phyloP scores from a whole-genome alignment of 2,329 filamentous ascomycete genomes.

The Aureobasidium sp. region DNA sequence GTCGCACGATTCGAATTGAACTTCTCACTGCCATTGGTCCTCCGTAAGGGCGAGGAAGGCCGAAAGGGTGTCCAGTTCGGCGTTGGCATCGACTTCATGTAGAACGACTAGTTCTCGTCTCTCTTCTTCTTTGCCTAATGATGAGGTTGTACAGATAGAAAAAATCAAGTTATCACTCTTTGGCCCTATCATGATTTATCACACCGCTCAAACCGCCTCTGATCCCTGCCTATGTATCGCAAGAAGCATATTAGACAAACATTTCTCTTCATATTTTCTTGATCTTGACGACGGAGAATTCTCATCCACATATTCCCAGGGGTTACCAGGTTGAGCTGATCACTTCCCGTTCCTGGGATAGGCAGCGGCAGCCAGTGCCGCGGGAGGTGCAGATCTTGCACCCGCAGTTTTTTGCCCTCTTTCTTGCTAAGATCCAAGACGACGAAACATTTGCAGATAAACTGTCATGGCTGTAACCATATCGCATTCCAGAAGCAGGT shows the following conservation, averaged over 20 bases:
- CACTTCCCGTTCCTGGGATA: slow-evolving; percentile 1
- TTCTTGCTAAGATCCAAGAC: background rate
- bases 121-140: background rate
- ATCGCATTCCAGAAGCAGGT: background rate
- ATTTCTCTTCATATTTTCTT: background rate
- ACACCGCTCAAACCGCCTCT: background rate
- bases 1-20: slow-evolving; percentile 93
- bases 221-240: background rate
- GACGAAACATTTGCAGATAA: background rate
- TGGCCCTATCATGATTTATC: background rate
- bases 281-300: background rate
- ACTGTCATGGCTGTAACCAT: background rate
- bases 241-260: background rate
- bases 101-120: slow-evolving; percentile 25
- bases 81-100: slow-evolving; percentile 95
- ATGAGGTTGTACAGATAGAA: slow-evolving; percentile 12
- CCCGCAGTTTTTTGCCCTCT: background rate
- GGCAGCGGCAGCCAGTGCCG: background rate
- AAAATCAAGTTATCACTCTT: background rate
- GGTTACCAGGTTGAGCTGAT: background rate
- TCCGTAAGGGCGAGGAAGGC: slow-evolving; percentile 74
- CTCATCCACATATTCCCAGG: background rate
- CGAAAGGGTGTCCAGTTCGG: slow-evolving; percentile 90
- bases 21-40: slow-evolving; percentile 77
- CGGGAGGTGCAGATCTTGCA: background rate